A percentile compares a stretch with the other conserved stretches of the same genome.
Evolutionary conservation across 108 stramenopile genomes (phyloP).

Genomic region (Craspedostauros australis): DNA sequence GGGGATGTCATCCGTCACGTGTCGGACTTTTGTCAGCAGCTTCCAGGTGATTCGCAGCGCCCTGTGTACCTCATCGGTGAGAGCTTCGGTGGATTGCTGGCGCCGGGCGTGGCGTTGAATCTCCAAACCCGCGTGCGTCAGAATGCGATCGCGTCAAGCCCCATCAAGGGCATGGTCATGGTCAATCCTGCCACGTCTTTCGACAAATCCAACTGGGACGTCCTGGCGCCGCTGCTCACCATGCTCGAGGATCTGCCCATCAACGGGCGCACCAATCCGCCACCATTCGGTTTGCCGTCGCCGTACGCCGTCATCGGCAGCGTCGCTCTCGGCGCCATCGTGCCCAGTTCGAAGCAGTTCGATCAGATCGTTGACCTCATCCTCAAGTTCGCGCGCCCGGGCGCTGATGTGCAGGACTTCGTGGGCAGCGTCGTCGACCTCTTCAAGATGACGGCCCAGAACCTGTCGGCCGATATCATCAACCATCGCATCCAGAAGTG

Average conservation of each 20-base stretch:
- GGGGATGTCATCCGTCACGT: conserved; percentile 40
- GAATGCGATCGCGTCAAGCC: too few relatives aligned
- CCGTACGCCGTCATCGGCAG: conserved; percentile 67
- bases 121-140: too few relatives aligned
- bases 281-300: conserved; percentile 39
- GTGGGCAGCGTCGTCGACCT: conserved; percentile 20
- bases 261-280: conserved; percentile 5
- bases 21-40: conserved; percentile 41
- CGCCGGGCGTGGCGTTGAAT: conserved; percentile 61
- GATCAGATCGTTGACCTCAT: conserved; percentile 45
- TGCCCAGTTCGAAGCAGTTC: conserved; percentile 55
- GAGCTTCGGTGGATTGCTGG: conserved; percentile 78
- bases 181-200: conserved; percentile 90
- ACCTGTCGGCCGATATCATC: conserved; percentile 49
- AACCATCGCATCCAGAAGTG: conserved; percentile 70
- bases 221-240: conserved; percentile 47
- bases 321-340: conserved; percentile 36
- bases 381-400: conserved; percentile 8
- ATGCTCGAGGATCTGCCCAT: conserved; percentile 37
- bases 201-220: conserved; percentile 71
- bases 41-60: conserved; percentile 23
- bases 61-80: conserved; percentile 76
- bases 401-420: conserved; percentile 14
- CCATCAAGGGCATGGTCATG: conserved; percentile 60
- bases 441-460: conserved; percentile 52